Percentiles rank a stretch among this genome's conserved stretches.
These are phyloP conservation scores for Pythium guiyangense DNA, from an alignment of 352 stramenopile species.

Conservation along the genomic window DNA sequence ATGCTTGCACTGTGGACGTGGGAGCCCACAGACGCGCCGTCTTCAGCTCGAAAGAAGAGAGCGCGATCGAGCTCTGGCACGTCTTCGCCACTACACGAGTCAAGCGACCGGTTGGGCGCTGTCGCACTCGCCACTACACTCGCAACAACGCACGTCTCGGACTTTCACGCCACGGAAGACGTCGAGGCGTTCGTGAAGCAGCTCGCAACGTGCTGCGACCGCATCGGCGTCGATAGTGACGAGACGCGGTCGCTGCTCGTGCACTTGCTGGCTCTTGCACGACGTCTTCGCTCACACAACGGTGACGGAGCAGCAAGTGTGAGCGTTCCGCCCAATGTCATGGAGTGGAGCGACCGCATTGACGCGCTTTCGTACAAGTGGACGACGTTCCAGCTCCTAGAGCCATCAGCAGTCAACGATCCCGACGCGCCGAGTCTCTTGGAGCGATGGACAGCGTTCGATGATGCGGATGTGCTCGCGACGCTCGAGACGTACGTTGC, in stretches of 20 bases:
- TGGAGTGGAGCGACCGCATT: constrained; percentile 28
- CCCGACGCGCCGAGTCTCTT: constrained; percentile 5
- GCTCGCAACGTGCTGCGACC: constrained; percentile 5
- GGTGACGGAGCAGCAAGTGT: too few relatives aligned
- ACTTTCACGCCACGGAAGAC: not conserved
- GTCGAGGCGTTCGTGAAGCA: constrained; percentile 1
- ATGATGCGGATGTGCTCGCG: constrained; percentile 21
- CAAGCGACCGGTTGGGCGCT: not conserved
- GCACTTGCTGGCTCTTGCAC: constrained; percentile 7
- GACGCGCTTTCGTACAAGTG: constrained; percentile 44
- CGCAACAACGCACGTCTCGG: not conserved
- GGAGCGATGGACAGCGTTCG: constrained; percentile 35
- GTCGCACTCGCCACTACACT: constrained; percentile 7
- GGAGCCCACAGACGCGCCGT: not conserved
- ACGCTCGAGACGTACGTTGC: constrained; percentile 43
- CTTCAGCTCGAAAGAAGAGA: not conserved
- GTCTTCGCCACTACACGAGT: not conserved
- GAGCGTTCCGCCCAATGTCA: not conserved
- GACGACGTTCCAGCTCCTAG: constrained; percentile 67
- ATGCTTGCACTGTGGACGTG: constrained; percentile 9
- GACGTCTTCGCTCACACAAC: constrained; percentile 3
- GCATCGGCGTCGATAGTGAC: constrained; percentile 9
- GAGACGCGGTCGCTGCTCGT: constrained; percentile 11
- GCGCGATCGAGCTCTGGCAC: not conserved
- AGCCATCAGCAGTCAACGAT: constrained; percentile 17